phyloP scores from a whole-genome alignment of 495 filamentous ascomycete species.

The Talaromyces nanjingensis region DNA sequence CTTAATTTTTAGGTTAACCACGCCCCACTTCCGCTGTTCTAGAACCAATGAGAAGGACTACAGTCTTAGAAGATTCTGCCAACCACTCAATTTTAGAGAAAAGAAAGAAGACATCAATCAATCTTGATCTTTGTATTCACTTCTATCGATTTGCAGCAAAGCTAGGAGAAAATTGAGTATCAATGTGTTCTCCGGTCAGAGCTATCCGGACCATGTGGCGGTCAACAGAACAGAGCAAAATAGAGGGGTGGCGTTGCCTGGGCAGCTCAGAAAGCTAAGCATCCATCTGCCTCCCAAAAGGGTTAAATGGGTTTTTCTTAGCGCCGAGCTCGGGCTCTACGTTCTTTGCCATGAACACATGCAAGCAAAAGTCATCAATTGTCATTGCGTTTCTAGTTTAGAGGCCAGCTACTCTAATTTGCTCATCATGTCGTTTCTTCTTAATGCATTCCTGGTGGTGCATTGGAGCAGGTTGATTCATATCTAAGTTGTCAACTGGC shows the following conservation, averaged over 20 bases:
- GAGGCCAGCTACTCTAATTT: not conserved
- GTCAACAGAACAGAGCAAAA: not conserved
- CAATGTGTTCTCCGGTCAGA: no score
- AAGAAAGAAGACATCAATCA: not conserved
- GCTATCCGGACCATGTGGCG: not conserved
- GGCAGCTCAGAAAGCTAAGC: constrained; percentile 1
- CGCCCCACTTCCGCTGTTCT: not conserved
- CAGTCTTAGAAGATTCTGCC: not conserved
- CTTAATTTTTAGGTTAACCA: not conserved
- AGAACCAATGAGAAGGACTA: not conserved
- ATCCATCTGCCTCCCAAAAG: not conserved
- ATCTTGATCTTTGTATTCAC: not conserved
- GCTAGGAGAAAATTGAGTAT: no score
- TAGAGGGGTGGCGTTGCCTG: constrained; percentile 2
- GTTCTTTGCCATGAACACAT: not conserved
- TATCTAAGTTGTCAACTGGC: not conserved
- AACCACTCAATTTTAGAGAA: not conserved
- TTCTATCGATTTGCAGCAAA: no score
- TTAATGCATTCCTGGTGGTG: not conserved
- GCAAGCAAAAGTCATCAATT: not conserved
- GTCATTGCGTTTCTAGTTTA: not conserved
- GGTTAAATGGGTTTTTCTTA: not conserved
- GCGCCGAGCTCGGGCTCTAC: not conserved
- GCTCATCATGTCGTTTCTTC: not conserved
- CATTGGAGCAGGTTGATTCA: not conserved